Evolutionary conservation across 202 grass and related monocot species (phyloP), one percentile per base, ranked within the genome.

Genomic region (Elaeis oleifera): DNA sequence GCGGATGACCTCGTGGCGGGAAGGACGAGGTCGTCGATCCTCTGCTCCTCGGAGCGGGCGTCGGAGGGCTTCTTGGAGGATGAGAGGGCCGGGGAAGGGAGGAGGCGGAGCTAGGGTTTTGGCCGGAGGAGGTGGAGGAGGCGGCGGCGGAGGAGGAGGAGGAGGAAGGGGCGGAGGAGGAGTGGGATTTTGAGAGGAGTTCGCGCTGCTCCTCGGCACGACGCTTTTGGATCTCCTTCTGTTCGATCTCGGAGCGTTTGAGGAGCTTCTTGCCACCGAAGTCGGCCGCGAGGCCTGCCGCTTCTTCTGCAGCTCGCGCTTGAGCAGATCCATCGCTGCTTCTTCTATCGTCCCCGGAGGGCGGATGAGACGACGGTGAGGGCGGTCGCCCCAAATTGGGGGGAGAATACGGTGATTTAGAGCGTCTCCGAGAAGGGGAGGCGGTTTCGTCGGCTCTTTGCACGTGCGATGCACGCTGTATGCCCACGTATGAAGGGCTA

Each of bases 281-380:
- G 14, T 89, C 82, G 23, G 74, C 50, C 5, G 83, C 70, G 16
- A 89, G 60, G 63, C 59, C 64, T 61, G 74, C 58, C 85, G 82
- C 82, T 89, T 95, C 63, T 77, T 70, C 79, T 83, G 74, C n/a
- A 86, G 82, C 71, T 95, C 85, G 53, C 78, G 82, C 82, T 81
- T 95, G 52, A 95, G 64, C 63, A 89, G 67, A 69, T 89, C 90
- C 90, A 89, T 95, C 23, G 6, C 36, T 13, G 8, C 36, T 44
- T 2, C 36, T 44, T 44, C 36, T 13, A 13, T 13, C 36, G 9
- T 44, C 9, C 36, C 36, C 36, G 2, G 9, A 1, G 9, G 1
- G 1, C 11, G 36, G 8, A 44, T 44, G 9, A 44, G 36, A 44
- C 36, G 36, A 44, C 13, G 9, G 6, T 1, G 11, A 13, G 3